Percentiles rank a stretch among this genome's conserved stretches.
These are phyloP conservation scores for Escovopsis sp. DNA, from an alignment of 2,329 filamentous ascomycete genomes.

Conservation along the genomic window DNA sequence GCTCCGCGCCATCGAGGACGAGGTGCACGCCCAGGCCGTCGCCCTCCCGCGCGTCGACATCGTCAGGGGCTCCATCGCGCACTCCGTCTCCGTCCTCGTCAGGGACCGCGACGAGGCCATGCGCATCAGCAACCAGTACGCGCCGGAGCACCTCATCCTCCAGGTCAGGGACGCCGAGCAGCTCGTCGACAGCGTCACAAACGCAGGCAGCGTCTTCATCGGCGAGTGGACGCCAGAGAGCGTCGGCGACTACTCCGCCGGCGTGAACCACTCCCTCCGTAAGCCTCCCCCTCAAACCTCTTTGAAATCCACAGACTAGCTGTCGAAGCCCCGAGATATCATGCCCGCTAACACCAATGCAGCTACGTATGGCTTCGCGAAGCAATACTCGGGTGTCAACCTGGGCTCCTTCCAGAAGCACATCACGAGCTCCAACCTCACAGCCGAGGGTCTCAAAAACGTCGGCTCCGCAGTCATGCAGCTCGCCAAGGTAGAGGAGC, in stretches of 20 bases:
- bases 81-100: constrained; percentile 78
- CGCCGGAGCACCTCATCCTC: constrained; percentile 90
- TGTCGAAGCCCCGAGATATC: constrained; percentile 7
- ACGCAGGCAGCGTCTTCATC: constrained; percentile 92
- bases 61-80: constrained; percentile 74
- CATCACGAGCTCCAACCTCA: constrained; percentile 89
- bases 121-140: constrained; percentile 80
- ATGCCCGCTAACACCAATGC: background rate
- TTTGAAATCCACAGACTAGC: too few relatives aligned
- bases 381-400: constrained; percentile 97
- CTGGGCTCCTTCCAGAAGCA: constrained; percentile 93
- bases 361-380: constrained; percentile 96
- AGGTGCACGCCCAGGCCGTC: constrained; percentile 75
- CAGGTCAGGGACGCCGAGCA: constrained; percentile 67
- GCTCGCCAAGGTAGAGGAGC: constrained; percentile 81
- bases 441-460: constrained; percentile 68
- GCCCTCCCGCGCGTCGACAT: constrained; percentile 85
- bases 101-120: constrained; percentile 58
- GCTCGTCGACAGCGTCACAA: constrained; percentile 66
- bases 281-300: too few relatives aligned
- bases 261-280: constrained; percentile 93
- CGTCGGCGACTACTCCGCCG: constrained; percentile 94
- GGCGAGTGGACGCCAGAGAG: constrained; percentile 95
- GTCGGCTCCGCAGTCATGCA: constrained; percentile 88
- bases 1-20: constrained; percentile 74